Evolutionary conservation across 2,329 filamentous ascomycete genomes (phyloP).

Genomic region (Tolypocladium guangdongense): DNA sequence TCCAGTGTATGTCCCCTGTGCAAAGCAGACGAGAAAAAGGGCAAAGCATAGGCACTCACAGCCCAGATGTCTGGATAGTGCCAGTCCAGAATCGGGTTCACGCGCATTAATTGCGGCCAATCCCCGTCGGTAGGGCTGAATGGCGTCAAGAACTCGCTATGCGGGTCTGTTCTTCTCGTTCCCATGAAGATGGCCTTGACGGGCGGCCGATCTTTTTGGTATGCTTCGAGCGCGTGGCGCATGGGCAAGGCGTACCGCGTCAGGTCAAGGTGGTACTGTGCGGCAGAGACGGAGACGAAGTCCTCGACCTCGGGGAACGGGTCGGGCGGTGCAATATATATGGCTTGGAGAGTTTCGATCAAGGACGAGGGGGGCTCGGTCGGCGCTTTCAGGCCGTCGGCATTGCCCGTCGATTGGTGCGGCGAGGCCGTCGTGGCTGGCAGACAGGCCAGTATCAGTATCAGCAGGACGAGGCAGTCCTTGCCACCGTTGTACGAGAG

Average conservation of each 20-base stretch:
- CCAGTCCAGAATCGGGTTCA: slow-evolving; percentile 97
- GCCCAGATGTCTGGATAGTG: slow-evolving; percentile 92
- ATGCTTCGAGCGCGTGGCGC: slow-evolving; percentile 68
- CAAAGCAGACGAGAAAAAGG: not conserved
- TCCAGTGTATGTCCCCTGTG: not conserved
- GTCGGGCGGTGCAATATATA: slow-evolving; percentile 79
- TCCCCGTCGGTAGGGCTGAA: slow-evolving; percentile 82
- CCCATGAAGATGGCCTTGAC: slow-evolving; percentile 48
- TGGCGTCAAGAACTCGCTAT: slow-evolving; percentile 65
- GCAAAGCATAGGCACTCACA: slow-evolving; percentile 38
- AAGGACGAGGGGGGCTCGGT: slow-evolving; percentile 11
- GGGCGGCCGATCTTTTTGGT: slow-evolving; percentile 51
- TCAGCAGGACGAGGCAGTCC: slow-evolving; percentile 85
- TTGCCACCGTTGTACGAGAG: slow-evolving; percentile 97
- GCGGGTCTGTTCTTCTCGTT: slow-evolving; percentile 87
- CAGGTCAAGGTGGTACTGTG: slow-evolving; percentile 64
- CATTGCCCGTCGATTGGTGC: slow-evolving; percentile 7
- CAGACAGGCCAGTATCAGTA: slow-evolving; percentile 67
- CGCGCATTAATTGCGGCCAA: slow-evolving; percentile 86
- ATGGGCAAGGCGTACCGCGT: slow-evolving; percentile 68
- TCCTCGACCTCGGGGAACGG: slow-evolving; percentile 79
- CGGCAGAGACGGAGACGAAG: slow-evolving; percentile 61
- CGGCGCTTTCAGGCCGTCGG: not conserved
- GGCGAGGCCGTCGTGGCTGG: slow-evolving; percentile 20
- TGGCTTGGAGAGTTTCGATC: slow-evolving; percentile 52